phyloP scores from a whole-genome alignment of 2,329 filamentous ascomycete genomes.

The Colletotrichum horii region DNA sequence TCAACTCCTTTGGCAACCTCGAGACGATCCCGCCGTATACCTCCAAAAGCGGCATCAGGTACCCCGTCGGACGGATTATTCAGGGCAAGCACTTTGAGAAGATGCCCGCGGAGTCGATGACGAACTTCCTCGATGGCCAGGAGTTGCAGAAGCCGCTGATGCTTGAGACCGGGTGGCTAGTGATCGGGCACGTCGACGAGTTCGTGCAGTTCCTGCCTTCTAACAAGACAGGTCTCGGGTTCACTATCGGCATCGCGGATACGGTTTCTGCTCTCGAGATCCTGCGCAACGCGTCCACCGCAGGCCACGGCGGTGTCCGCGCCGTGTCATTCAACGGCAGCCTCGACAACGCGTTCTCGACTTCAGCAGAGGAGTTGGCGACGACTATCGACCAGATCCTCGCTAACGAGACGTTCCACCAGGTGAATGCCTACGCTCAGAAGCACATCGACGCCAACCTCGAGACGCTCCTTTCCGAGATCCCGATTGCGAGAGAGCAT shows the following conservation, averaged over 20 bases:
- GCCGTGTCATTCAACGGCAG: neutral
- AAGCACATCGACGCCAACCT: conserved; percentile 22
- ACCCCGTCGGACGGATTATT: neutral
- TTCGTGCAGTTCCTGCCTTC: conserved; percentile 36
- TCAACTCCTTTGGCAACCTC: conserved; percentile 35
- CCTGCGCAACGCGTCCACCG: conserved; percentile 22
- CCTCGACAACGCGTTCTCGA: neutral
- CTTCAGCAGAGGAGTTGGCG: neutral
- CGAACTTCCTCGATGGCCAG: conserved; percentile 35
- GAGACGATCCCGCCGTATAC: conserved; percentile 41
- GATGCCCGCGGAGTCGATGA: conserved; percentile 31
- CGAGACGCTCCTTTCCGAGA: neutral
- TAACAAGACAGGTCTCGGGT: conserved; percentile 18
- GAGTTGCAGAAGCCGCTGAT: conserved; percentile 37
- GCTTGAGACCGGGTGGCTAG: conserved; percentile 37
- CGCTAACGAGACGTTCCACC: conserved; percentile 2
- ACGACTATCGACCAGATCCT: conserved; percentile 20
- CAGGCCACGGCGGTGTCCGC: conserved; percentile 27
- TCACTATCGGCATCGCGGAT: conserved; percentile 27
- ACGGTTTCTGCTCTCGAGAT: conserved; percentile 27
- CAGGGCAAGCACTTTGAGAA: conserved; percentile 8
- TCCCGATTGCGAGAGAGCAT: conserved; percentile 25
- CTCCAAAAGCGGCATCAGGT: neutral
- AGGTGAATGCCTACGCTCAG: conserved; percentile 2
- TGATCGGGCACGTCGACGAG: conserved; percentile 37